phyloP scores from a whole-genome alignment of 345 rosid genomes.

The Eucalyptus regnans region DNA sequence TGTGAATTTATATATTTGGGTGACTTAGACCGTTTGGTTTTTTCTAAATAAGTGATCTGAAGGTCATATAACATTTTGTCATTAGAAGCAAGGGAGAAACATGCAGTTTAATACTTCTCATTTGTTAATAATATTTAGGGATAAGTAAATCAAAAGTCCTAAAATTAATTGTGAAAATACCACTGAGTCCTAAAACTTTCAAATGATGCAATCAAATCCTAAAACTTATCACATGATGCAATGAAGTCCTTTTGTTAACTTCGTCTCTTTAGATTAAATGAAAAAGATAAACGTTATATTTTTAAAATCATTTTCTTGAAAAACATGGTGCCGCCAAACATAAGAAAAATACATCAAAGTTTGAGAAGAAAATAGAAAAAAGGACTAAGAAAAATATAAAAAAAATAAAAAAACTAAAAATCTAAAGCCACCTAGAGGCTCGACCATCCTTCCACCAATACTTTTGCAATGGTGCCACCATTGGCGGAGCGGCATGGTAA shows the following conservation, averaged over 20 bases:
- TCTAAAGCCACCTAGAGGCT: neutral
- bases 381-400: neutral
- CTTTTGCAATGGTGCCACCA: neutral
- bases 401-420: neutral
- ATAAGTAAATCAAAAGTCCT: neutral
- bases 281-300: neutral
- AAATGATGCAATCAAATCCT: neutral
- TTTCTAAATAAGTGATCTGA: neutral
- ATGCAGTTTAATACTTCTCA: neutral
- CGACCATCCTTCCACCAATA: neutral
- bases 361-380: neutral
- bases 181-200: fast-evolving
- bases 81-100: neutral
- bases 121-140: neutral
- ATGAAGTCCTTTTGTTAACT: neutral
- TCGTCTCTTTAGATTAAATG: neutral
- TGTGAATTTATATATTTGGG: neutral
- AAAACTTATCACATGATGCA: neutral
- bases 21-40: neutral
- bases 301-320: neutral
- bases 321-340: neutral
- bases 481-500: neutral
- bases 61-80: neutral
- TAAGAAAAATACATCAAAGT: neutral
- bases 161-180: neutral